These are phyloP conservation scores for Plasmodium cynomolgi DNA, from an alignment of 169 alveolate species.

Conservation along the genomic window DNA sequence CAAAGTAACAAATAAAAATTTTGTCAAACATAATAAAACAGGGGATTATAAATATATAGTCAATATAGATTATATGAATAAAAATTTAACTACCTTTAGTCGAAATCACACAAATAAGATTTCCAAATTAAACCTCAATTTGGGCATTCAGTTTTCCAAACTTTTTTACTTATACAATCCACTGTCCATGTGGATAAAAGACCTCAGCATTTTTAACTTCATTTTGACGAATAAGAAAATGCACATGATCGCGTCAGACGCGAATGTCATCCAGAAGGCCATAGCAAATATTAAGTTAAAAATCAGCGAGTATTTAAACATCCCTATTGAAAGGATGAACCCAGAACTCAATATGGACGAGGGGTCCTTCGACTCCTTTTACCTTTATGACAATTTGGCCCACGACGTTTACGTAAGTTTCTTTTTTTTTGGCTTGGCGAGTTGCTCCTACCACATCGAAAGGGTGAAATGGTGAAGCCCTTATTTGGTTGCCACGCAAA, in stretches of 20 bases:
- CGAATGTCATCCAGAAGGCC: conserved; percentile 45
- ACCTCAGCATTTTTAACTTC: conserved; percentile 44
- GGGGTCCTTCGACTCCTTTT: conserved; percentile 17
- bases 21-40: conserved; percentile 40
- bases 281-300: conserved; percentile 37
- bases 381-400: conserved; percentile 51
- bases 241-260: conserved; percentile 16
- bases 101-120: conserved; percentile 40
- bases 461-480: not conserved
- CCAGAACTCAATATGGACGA: conserved; percentile 27
- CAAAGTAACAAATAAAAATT: conserved; percentile 60
- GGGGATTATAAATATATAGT: conserved; percentile 36
- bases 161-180: conserved; percentile 54
- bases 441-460: not conserved
- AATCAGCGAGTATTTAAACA: conserved; percentile 30
- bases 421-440: not conserved
- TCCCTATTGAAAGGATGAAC: conserved; percentile 32
- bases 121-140: conserved; percentile 51
- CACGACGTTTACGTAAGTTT: conserved; percentile 59
- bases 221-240: conserved; percentile 4
- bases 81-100: conserved; percentile 42
- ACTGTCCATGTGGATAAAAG: conserved; percentile 46
- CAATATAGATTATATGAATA: conserved; percentile 34
- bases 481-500: not conserved
- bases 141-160: conserved; percentile 47